Percentiles rank a stretch among this genome's conserved stretches.
Conservation (phyloP, 2,329 filamentous ascomycete species). For the Metarhizium sp. region DNA sequence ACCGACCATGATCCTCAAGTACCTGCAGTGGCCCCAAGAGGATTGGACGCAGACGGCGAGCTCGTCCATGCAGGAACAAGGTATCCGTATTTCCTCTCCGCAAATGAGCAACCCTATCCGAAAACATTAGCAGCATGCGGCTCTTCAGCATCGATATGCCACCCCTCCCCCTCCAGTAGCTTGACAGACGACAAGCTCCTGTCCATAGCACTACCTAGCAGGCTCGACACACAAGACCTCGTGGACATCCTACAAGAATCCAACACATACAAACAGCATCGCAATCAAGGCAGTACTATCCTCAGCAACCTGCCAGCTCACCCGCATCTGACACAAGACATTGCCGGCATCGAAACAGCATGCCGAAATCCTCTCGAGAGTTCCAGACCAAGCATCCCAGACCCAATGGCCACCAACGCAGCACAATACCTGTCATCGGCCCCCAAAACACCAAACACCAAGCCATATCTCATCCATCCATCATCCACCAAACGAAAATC, state of each 20-base stretch:
- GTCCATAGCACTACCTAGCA: not conserved
- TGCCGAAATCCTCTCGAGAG: not conserved
- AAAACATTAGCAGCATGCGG: constrained; percentile 1
- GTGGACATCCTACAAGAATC: constrained; percentile 4
- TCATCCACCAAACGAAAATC: not conserved
- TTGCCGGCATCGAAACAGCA: not conserved
- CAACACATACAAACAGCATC: not conserved
- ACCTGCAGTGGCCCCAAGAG: not conserved
- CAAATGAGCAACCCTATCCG: not conserved
- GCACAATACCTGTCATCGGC: constrained; percentile 2
- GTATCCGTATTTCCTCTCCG: not conserved
- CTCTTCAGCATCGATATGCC: not conserved
- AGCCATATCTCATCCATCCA: not conserved
- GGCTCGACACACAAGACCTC: constrained; percentile 6
- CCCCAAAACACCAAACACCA: constrained; percentile 2
- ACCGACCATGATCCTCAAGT: no score
- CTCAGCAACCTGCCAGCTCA: not conserved
- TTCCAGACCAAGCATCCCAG: not conserved
- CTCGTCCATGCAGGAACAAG: not conserved
- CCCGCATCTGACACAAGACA: not conserved
- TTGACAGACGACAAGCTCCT: not conserved
- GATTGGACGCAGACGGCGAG: not conserved
- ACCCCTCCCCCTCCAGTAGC: not conserved
- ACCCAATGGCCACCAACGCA: not conserved
- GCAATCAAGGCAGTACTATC: not conserved